phyloP scores from a whole-genome alignment of 2,329 filamentous ascomycete genomes.

The Basipetospora chlamydospora region DNA sequence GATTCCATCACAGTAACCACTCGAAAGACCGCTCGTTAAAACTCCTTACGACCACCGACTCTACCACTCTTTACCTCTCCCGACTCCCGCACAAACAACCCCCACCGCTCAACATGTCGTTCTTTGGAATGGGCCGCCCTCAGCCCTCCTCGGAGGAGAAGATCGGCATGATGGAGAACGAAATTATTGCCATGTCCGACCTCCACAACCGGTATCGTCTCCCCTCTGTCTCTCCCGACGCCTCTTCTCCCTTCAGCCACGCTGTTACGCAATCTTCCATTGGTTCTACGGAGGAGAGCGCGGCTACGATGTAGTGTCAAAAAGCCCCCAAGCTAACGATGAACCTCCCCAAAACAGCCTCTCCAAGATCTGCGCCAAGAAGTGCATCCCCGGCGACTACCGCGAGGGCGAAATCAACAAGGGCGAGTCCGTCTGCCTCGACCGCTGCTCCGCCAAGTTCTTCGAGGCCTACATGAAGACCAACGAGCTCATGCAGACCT shows the following conservation, averaged over 20 bases:
- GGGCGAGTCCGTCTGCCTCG: slow-evolving; percentile 94
- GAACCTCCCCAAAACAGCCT: slow-evolving; percentile 37
- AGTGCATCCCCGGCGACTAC: slow-evolving; percentile 87
- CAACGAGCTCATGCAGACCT: slow-evolving; percentile 87
- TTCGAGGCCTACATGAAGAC: slow-evolving; percentile 98
- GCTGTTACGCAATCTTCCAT: too few relatives aligned
- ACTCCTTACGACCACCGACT: too few relatives aligned
- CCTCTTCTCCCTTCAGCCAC: neutral
- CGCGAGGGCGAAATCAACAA: slow-evolving; percentile 96
- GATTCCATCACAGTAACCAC: too few relatives aligned
- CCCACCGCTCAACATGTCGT: slow-evolving; percentile 21
- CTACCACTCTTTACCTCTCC: too few relatives aligned
- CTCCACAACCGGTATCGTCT: slow-evolving; percentile 86
- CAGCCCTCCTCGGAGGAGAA: slow-evolving; percentile 94
- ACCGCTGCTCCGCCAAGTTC: slow-evolving; percentile 95
- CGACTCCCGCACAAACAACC: too few relatives aligned
- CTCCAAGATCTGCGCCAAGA: slow-evolving; percentile 76
- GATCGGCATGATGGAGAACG: slow-evolving; percentile 88
- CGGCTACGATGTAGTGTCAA: too few relatives aligned
- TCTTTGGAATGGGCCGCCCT: slow-evolving; percentile 41
- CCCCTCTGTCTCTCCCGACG: neutral
- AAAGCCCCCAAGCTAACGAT: neutral
- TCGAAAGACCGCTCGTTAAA: too few relatives aligned
- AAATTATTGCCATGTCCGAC: slow-evolving; percentile 94
- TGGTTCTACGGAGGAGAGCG: too few relatives aligned